phyloP scores from a whole-genome alignment of 768 basidiomycete species.

The Plicaturopsis crispa region DNA sequence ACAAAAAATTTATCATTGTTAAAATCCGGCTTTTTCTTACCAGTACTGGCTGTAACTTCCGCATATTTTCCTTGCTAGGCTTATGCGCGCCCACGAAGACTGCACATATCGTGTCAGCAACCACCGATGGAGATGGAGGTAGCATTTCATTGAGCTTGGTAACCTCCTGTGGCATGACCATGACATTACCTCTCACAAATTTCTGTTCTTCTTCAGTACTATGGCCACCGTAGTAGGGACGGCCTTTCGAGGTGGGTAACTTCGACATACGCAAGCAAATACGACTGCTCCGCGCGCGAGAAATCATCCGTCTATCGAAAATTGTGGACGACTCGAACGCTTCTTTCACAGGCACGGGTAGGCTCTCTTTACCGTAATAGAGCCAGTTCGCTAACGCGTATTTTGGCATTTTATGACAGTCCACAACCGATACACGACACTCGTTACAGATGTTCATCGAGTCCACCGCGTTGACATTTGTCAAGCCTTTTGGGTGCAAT shows the following conservation, averaged over 20 bases:
- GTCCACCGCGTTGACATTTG: not conserved
- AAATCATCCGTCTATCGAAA: not conserved
- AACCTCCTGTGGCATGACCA: constrained; percentile 9
- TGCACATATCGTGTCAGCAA: constrained; percentile 1
- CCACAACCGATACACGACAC: not conserved
- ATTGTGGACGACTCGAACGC: constrained; percentile 3
- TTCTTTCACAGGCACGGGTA: constrained; percentile 5
- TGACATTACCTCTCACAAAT: constrained; percentile 12
- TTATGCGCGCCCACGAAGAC: not conserved
- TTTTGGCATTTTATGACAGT: constrained; percentile 15
- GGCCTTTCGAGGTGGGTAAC: not conserved
- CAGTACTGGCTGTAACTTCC: not conserved
- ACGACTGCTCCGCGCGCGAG: not conserved
- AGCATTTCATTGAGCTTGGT: constrained; percentile 4
- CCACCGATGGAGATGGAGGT: not conserved
- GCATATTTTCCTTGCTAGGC: not conserved
- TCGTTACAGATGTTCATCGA: not conserved
- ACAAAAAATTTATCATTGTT: not conserved
- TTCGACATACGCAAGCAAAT: not conserved
- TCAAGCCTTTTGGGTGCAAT: not conserved
- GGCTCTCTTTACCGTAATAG: constrained; percentile 9
- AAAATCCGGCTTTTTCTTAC: not conserved
- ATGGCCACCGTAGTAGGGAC: not conserved
- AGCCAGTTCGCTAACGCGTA: constrained; percentile 14
- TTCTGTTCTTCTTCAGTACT: not conserved